These are phyloP conservation scores for Ceratocystis cubensis DNA, from an alignment of 2,329 filamentous ascomycete species.

Conservation along the genomic window DNA sequence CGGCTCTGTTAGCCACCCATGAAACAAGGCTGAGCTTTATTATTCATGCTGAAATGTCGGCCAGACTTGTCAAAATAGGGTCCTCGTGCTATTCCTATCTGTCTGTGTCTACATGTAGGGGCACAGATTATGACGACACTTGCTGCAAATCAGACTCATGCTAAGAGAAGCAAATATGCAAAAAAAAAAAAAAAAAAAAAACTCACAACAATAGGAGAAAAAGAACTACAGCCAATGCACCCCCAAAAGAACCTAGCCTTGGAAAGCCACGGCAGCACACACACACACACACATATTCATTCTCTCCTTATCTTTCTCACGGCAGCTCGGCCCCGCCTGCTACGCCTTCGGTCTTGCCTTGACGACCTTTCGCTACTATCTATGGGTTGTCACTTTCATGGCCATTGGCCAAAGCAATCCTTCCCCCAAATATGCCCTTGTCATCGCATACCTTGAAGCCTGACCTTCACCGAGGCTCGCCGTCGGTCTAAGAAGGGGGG, in stretches of 20 bases:
- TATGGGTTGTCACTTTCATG: constrained; percentile 2
- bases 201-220: too few relatives aligned
- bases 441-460: neutral
- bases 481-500: neutral
- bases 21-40: constrained; percentile 4
- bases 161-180: neutral
- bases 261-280: too few relatives aligned
- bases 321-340: neutral
- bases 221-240: too few relatives aligned
- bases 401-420: neutral
- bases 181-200: neutral
- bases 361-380: neutral
- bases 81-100: neutral
- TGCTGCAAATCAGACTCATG: neutral
- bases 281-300: too few relatives aligned
- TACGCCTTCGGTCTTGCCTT: neutral
- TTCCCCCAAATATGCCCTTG: neutral
- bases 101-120: neutral
- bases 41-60: neutral
- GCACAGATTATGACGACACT: neutral
- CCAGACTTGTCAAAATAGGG: neutral
- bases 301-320: too few relatives aligned
- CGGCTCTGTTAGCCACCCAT: neutral
- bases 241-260: too few relatives aligned
- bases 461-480: neutral